Base-by-base conservation (phyloP, 257 asterid genomes). In the Scutellaria baicalensis region DNA sequence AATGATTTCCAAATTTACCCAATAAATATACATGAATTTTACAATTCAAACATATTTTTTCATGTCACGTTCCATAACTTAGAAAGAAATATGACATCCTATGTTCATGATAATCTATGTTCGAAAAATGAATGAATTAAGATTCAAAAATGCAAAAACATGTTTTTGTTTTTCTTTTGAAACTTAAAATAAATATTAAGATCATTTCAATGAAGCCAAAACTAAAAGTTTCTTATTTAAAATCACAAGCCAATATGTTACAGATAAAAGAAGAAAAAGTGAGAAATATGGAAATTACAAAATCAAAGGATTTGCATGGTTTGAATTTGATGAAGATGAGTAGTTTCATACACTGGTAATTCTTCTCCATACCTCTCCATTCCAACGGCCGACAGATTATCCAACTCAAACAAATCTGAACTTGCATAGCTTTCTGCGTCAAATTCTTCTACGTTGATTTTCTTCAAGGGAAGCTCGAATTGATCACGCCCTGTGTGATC, bases 361-460 rank as follows among this genome's bases (percentile, higher is more conserved):
- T 89, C 95, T 65, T 84, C 78, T 1, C 68, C 44, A 54, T 79
- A 87, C 82, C 80, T 83, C 14, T 87, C 88, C 72, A 83, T 80
- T 16, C 91, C 93, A 79, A 85, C 79, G 40, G 83, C 79, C 0
- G 83, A 80, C 27, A 88, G 83, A 81, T 87, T 89, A 23, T 89
- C 92, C 52, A 89, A 81, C 48, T 89, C 96, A 33, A 89, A 89
- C 68, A 89, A 83, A 76, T 89, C 96, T 4, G 95, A 89, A 73
- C 96, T 89, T 8, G 88, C 89, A 43, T 64, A 84, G 59, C 96
- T 89, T 40, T 42, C 72, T 17, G 82, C 85, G 4, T 76, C 83
- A 3, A 42, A 84, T 16, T 84, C 86, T 0, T 79, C 88, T 0
- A 66, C 21, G 13, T 48, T 68, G 58, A 42, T 42, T 66, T 63